phyloP scores from a whole-genome alignment of 2,329 filamentous ascomycete species.

The Massarina eburnea region DNA sequence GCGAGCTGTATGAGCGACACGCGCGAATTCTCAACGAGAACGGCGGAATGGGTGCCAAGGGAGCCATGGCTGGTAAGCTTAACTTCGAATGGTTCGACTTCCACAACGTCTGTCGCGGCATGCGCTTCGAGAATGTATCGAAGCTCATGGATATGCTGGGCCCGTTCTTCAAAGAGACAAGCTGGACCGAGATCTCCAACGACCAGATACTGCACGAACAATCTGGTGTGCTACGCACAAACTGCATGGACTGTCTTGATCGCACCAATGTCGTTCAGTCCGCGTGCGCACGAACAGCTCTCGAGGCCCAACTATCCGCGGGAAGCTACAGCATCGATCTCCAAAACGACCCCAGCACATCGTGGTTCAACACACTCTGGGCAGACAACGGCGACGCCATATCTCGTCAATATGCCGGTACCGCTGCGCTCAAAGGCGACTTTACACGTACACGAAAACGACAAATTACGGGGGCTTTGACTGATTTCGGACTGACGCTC shows the following conservation, averaged over 20 bases:
- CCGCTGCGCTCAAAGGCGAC: constrained; percentile 93
- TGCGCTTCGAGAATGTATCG: constrained; percentile 96
- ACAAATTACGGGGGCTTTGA: constrained; percentile 86
- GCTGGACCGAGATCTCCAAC: constrained; percentile 66
- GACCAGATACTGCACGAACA: constrained; percentile 55
- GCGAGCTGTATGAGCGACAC: constrained; percentile 72
- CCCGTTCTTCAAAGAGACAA: constrained; percentile 66
- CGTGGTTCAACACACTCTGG: constrained; percentile 97
- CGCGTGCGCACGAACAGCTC: constrained; percentile 78
- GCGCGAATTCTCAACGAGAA: constrained; percentile 66
- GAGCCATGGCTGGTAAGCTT: constrained; percentile 54
- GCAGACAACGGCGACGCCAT: constrained; percentile 97
- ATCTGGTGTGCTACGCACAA: constrained; percentile 81
- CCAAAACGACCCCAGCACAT: constrained; percentile 74
- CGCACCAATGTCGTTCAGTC: constrained; percentile 95
- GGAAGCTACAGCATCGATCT: constrained; percentile 76
- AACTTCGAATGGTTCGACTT: constrained; percentile 98
- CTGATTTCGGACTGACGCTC: constrained; percentile 85
- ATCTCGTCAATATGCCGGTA: constrained; percentile 93
- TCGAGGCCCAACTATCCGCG: constrained; percentile 75
- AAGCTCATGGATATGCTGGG: constrained; percentile 72
- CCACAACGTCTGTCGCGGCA: constrained; percentile 85
- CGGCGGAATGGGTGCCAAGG: constrained; percentile 52
- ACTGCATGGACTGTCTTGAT: constrained; percentile 98
- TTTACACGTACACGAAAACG: constrained; percentile 90